Evolutionary conservation across 495 filamentous ascomycete genomes (phyloP).

Genomic region (Eremomyces bilateralis): DNA sequence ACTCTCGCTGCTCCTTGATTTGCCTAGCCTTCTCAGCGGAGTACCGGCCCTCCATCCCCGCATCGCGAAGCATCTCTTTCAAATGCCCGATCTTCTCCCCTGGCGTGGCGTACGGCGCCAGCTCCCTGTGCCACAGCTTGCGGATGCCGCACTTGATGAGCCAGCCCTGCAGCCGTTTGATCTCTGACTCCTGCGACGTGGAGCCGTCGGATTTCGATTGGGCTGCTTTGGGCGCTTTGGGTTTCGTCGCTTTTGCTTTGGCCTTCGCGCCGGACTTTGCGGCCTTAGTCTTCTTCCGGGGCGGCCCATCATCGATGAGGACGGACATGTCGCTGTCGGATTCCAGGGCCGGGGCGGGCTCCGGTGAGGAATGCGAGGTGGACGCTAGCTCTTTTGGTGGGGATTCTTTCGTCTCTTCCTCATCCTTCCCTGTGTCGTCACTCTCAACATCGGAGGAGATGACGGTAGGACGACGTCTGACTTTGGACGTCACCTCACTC

Average conservation of each 20-base stretch:
- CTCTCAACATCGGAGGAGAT: slow-evolving; percentile 1
- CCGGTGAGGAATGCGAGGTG: no score
- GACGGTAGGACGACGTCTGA: no score
- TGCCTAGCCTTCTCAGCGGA: slow-evolving; percentile 61
- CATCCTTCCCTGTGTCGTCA: slow-evolving; percentile 2
- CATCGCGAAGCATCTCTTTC: slow-evolving; percentile 49
- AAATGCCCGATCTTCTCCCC: slow-evolving; percentile 72
- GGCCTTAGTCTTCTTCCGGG: slow-evolving; percentile 22
- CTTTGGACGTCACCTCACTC: no score
- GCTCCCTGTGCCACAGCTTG: slow-evolving; percentile 74
- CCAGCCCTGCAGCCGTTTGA: slow-evolving; percentile 78
- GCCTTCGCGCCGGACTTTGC: background rate
- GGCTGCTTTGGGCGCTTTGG: slow-evolving; percentile 8
- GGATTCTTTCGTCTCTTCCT: slow-evolving; percentile 8
- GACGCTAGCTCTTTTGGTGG: no score
- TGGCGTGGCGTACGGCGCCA: slow-evolving; percentile 48
- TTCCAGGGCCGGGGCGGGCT: slow-evolving; percentile 11
- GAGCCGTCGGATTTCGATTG: slow-evolving; percentile 25
- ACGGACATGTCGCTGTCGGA: slow-evolving; percentile 68
- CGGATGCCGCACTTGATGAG: slow-evolving; percentile 82
- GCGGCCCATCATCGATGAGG: slow-evolving; percentile 47
- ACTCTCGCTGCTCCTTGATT: slow-evolving; percentile 68
- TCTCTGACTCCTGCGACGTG: slow-evolving; percentile 53
- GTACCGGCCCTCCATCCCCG: slow-evolving; percentile 74
- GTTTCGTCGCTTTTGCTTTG: slow-evolving; percentile 8